phyloP scores from a whole-genome alignment of 805 yeast genomes.

The Metschnikowia amazonensis region DNA sequence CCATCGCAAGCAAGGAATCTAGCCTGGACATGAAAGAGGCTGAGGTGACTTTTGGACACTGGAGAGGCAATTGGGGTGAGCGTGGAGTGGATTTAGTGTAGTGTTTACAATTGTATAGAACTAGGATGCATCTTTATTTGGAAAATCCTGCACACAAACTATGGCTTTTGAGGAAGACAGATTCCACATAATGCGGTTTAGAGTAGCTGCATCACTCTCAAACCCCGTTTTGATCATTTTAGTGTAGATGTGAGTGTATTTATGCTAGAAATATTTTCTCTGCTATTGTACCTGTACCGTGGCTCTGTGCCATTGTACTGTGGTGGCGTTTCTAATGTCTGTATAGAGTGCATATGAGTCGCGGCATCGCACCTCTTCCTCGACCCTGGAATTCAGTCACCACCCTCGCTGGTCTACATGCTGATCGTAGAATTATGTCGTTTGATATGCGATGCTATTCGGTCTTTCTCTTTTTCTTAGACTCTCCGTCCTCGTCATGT shows the following conservation, averaged over 20 bases:
- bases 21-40: slow-evolving; percentile 18
- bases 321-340: neutral
- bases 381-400: too few species aligned
- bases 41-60: neutral
- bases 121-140: neutral
- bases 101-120: neutral
- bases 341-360: neutral
- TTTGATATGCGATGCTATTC: slow-evolving; percentile 1
- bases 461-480: slow-evolving; percentile 6
- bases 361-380: neutral
- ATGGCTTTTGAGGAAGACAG: neutral
- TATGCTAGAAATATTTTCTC: too few species aligned
- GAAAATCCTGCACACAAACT: neutral
- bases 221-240: neutral
- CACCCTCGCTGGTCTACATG: too few species aligned
- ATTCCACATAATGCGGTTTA: neutral
- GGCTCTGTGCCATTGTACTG: too few species aligned
- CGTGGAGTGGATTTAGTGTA: neutral
- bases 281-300: too few species aligned
- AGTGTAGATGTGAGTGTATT: too few species aligned
- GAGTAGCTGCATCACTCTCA: neutral
- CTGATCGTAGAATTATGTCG: slow-evolving; percentile 14
- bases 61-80: neutral
- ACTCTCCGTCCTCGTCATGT: slow-evolving; percentile 16
- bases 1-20: slow-evolving; percentile 30